These are phyloP conservation scores for Lepiota brunneoincarnata DNA, from an alignment of 768 basidiomycete genomes.

Conservation along the genomic window DNA sequence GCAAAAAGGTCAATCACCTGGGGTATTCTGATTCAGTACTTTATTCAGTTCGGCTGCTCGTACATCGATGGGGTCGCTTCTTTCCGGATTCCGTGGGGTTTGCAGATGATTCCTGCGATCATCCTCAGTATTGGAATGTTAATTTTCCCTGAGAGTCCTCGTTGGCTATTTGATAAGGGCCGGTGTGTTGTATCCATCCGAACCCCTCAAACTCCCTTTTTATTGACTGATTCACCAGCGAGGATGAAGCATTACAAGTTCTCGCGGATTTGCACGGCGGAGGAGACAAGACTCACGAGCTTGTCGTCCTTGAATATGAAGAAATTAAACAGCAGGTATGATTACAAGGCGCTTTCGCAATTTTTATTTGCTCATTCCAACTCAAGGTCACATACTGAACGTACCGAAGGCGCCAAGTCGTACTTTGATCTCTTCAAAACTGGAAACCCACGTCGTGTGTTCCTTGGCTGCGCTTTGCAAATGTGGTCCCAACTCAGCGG, in stretches of 20 bases:
- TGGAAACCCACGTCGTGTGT: slow-evolving; percentile 67
- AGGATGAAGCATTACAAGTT: slow-evolving; percentile 65
- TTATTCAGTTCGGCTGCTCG: slow-evolving; percentile 73
- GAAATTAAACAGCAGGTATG: slow-evolving; percentile 56
- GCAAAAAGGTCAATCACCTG: slow-evolving; percentile 58
- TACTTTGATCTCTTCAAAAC: slow-evolving; percentile 64
- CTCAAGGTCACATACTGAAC: slow-evolving; percentile 49
- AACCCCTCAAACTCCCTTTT: background rate
- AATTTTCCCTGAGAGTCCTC: slow-evolving; percentile 67
- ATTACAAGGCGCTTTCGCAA: background rate
- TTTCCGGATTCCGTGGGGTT: slow-evolving; percentile 79
- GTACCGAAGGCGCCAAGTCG: slow-evolving; percentile 68
- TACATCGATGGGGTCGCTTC: slow-evolving; percentile 68
- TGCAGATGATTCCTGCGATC: slow-evolving; percentile 78
- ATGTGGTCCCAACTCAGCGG: slow-evolving; percentile 79
- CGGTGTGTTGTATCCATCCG: slow-evolving; percentile 29
- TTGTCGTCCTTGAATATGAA: slow-evolving; percentile 68
- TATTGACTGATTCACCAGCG: slow-evolving; percentile 23
- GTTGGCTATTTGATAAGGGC: slow-evolving; percentile 66
- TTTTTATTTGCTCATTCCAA: slow-evolving; percentile 11
- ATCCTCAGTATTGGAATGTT: slow-evolving; percentile 66
- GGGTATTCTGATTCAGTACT: slow-evolving; percentile 76
- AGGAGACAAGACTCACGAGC: slow-evolving; percentile 54
- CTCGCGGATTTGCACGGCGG: slow-evolving; percentile 72
- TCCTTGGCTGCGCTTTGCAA: slow-evolving; percentile 68